Base-by-base conservation (phyloP, 2,329 filamentous ascomycete species). In the Sporothrix brunneoviolacea region DNA sequence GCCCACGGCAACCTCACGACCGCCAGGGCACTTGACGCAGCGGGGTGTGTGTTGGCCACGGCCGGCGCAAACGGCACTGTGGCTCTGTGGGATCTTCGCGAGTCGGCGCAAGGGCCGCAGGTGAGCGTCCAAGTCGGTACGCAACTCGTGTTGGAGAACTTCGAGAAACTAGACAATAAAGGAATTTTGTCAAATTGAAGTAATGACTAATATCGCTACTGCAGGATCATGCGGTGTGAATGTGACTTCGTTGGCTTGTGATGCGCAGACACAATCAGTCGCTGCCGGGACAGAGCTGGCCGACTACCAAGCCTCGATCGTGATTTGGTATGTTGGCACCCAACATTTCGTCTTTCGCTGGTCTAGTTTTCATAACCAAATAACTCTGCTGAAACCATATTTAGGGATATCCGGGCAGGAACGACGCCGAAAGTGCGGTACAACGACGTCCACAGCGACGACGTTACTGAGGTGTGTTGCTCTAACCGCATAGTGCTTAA, bases 251-350 rank as follows among this genome's bases (percentile, higher is more conserved):
- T 68, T 91, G 42, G 83, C 84, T 1, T 80, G 82, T 56, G 77
- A 75, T 42, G 65, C 72, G 9, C 61, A 67, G 10, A 75, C 75
- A 13, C 77, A 82, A 57, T 73, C 80, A 4, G 68, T 91, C 16
- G 86, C 83, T 19, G 80, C 82, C 8, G 88, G 88, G 28, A 89
- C 86, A 1, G 88, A 91, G 60, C 71, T 87, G 33, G 77, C 79
- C 36, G 78, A 83, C 57, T 74, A 81, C 63, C 73, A 77, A 51
- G 78, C 81, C 15, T 78, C 77, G 6, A 77, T 86, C 41, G 61
- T 77, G 36, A 67, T 84, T 55, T 86, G 82, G 82, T 82, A 64
- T 53, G 68, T 27, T 36, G 5, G n/a, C n/a, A n/a, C n/a, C n/a
- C n/a, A n/a, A n/a, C n/a, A n/a, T 0, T 30, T 10, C 15, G 7